Evolutionary conservation across 768 basidiomycete species (phyloP), one percentile per base, ranked within the genome.

Genomic region (Psilocybe tampanensis): DNA sequence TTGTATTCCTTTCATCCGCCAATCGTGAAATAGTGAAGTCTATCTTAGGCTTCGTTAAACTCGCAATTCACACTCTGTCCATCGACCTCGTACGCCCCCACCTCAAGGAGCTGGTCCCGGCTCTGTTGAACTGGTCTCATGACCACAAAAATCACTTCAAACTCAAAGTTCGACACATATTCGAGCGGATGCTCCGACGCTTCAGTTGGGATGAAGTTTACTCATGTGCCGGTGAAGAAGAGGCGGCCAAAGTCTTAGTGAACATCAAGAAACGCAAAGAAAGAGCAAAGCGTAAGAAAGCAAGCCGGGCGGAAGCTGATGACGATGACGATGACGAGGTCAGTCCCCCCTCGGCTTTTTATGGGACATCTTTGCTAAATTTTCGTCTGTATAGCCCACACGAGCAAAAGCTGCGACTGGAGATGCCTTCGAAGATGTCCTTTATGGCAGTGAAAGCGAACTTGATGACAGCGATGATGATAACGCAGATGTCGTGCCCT

Each of bases 81-180:
- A 63, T 77, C 0, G 82, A 88, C 3, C 72, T 92, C 57, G 76
- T 97, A 44, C 82, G 81, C n/a, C 90, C 90, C 0, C 87, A 95
- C 63, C 78, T 99, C 8, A 77, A 80, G 22, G 78, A 78, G 21
- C 79, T 98, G 21, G 92, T 98, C 0, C 92, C 94, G 0, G 90
- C 88, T 0, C 80, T 99, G 12, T 77, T 98, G 32, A 80, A 80
- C 44, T 96, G 97, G 94, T 93, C 94, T 5, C 94, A 97, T 68
- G 95, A 98, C 67, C 96, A 98, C 74, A 96, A 96, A 70, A 98
- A 98, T 66, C 97, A 98, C 69, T 98, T 99, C 86, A 98, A 98
- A 72, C 79, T 83, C 48, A 98, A 98, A 76, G 94, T 97, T 21
- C 86, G 94, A 43, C 95, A 98, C 71, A 95, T 98, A 62, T 95